Evolutionary conservation across 768 basidiomycete genomes (phyloP), one percentile per base, ranked within the genome.

Genomic region (Leucosporidium scottii): DNA sequence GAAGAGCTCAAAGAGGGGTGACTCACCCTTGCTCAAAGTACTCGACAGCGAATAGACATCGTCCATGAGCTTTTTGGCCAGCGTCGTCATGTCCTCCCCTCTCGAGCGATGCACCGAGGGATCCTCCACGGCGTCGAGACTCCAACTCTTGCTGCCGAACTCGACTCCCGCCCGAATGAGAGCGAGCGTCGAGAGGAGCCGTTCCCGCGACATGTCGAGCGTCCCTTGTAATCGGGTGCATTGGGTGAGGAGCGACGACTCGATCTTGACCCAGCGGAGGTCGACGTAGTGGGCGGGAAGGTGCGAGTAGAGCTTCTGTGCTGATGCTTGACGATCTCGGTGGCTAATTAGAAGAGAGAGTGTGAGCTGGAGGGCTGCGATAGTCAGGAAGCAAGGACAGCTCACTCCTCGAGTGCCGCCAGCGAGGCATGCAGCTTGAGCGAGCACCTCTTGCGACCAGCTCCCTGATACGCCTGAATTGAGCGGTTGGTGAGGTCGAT

Each of bases 401-500:
- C 91, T 71, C 80, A 97, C 94, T 87, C 78, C 71, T 97, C 93
- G 48, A 98, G 83, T 21, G 89, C 90, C 4, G 93, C 94, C 21
- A 97, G 81, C 74, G 84, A 87, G 2, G 89, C 90, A 69, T 93
- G 89, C 59, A 97, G 79, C 73, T 88, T 88, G 47, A 93, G 79
- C 15, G 91, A 92, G 75, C 88, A 90, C 74, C 94, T 89, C 59
- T 87, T 83, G 54, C 93, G 85, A 23, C 87, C 88, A n/a, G 88
- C 87, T 71, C 84, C 86, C 59, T 85, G 87, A 74, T 91, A 96
- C 70, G 87, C 82, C 57, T 91, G 88, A 64, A 96, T 88, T 8
- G 91, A 86, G 61, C 86, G 85, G 74, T 92, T 89, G 4, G 90
- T 90, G 53, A 86, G 78, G 20, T 79, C 79, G 27, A 86, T 80